Conservation (phyloP, 352 stramenopile genomes). For the Globisporangium yorkense region DNA sequence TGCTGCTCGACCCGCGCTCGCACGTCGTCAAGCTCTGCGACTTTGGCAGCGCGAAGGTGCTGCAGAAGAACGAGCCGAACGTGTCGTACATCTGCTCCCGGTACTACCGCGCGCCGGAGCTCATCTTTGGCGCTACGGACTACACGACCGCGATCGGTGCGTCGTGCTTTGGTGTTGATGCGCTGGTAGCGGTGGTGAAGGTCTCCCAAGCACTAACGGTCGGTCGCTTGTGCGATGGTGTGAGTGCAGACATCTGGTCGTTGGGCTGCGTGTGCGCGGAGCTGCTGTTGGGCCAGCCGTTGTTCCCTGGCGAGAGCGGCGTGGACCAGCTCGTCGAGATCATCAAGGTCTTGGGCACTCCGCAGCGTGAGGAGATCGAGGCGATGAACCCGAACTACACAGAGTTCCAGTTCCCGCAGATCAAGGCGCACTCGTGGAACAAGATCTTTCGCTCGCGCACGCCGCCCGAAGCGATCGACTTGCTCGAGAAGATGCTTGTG, state of each 20-base stretch:
- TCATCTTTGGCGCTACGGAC: constrained; percentile 99
- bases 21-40: constrained; percentile 99
- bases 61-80: constrained; percentile 98
- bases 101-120: constrained; percentile 98
- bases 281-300: constrained; percentile 94
- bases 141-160: constrained; percentile 98
- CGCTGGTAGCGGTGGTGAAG: too few relatives aligned
- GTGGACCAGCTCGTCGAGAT: constrained; percentile 99
- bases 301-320: constrained; percentile 98
- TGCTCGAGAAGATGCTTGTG: constrained; percentile 96
- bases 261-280: constrained; percentile 98
- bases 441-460: constrained; percentile 96
- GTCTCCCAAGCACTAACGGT: neutral
- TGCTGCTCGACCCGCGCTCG: constrained; percentile 96
- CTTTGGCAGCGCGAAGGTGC: constrained; percentile 95
- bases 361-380: constrained; percentile 97
- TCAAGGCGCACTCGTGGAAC: constrained; percentile 97
- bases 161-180: neutral
- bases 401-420: constrained; percentile 99
- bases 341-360: constrained; percentile 98
- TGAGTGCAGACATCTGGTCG: constrained; percentile 91
- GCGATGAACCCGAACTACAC: constrained; percentile 99
- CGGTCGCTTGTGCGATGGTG: constrained; percentile 6
- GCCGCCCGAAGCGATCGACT: constrained; percentile 95
- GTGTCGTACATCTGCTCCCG: constrained; percentile 99